phyloP scores from a whole-genome alignment of 2,329 filamentous ascomycete genomes.

The Stachybotrys elegans region DNA sequence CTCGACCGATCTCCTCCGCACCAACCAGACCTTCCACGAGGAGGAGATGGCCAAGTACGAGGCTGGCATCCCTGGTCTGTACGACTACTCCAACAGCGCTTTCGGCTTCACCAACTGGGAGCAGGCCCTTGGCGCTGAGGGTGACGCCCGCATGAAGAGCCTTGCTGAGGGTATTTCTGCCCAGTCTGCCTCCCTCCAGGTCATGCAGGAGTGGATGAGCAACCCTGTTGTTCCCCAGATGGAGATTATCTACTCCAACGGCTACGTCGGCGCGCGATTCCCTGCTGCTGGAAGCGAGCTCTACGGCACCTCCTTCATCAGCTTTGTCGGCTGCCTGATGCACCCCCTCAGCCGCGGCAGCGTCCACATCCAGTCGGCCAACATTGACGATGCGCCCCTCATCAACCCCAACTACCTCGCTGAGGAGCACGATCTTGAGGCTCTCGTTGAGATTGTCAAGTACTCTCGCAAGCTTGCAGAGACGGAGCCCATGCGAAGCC shows the following conservation, averaged over 20 bases:
- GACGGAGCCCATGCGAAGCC: neutral
- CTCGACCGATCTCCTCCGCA: slow-evolving; percentile 1
- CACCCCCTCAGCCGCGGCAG: slow-evolving; percentile 1
- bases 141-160: neutral
- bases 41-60: neutral
- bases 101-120: slow-evolving; percentile 2
- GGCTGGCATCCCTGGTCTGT: neutral
- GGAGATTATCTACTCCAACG: slow-evolving; percentile 1
- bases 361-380: slow-evolving; percentile 1
- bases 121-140: neutral
- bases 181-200: neutral
- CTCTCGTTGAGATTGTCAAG: neutral
- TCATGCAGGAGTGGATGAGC: neutral
- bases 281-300: neutral
- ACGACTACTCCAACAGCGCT: slow-evolving; percentile 2
- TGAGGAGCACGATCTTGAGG: neutral
- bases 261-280: neutral
- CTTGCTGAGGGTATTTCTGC: neutral
- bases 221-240: neutral
- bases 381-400: neutral
- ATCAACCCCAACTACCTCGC: slow-evolving; percentile 3
- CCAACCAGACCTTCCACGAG: neutral
- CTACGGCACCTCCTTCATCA: neutral
- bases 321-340: slow-evolving; percentile 1
- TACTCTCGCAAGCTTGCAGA: neutral